Evolutionary conservation across 2,329 filamentous ascomycete genomes (phyloP).

Genomic region (Phaeosphaeria sp.): DNA sequence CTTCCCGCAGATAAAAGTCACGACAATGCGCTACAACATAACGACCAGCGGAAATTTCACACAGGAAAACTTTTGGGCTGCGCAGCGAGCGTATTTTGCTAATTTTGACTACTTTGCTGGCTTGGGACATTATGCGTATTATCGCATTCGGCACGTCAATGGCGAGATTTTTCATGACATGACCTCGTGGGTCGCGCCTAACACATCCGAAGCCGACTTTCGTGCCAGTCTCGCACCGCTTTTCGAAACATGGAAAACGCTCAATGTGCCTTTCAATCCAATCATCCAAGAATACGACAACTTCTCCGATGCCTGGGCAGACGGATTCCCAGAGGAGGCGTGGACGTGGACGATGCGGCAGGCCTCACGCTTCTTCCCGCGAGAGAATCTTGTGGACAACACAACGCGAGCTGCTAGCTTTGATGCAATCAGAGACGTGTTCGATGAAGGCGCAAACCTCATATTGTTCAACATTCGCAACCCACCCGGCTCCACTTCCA

Average conservation of each 20-base stretch:
- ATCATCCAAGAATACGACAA: background rate
- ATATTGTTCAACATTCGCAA: constrained; percentile 13
- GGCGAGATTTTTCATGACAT: background rate
- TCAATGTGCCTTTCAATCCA: background rate
- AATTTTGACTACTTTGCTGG: background rate
- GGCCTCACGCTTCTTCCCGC: background rate
- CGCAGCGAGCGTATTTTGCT: constrained; percentile 25
- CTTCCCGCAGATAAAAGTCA: background rate
- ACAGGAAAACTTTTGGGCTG: constrained; percentile 32
- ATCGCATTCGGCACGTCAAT: background rate
- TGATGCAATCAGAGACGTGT: constrained; percentile 9
- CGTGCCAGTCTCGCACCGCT: background rate
- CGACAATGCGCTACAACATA: background rate
- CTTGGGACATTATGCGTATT: background rate
- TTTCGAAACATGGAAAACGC: background rate
- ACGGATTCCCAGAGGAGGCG: background rate
- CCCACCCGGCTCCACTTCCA: constrained; percentile 27
- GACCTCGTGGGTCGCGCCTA: background rate
- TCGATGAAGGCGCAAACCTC: background rate
- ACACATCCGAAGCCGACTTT: background rate
- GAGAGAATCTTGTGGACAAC: background rate
- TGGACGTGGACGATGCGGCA: background rate
- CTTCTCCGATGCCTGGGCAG: background rate
- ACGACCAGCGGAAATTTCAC: constrained; percentile 3
- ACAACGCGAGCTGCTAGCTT: constrained; percentile 17